A percentile compares a stretch with the other conserved stretches of the same genome.
Conservation (phyloP, 306 rosid genomes). For the Gastrolobium villosum region DNA sequence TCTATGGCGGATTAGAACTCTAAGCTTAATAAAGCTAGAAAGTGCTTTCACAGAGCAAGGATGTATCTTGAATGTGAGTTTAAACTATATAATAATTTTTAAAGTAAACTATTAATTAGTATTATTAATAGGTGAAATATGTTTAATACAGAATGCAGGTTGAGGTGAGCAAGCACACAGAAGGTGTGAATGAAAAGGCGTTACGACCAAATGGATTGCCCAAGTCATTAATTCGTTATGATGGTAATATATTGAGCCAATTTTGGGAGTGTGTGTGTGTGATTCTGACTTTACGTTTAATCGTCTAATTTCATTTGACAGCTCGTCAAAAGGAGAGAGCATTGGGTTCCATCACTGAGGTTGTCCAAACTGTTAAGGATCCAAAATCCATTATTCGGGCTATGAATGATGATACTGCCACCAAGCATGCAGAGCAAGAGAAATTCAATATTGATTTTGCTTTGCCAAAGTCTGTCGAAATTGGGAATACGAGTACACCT, state of each 20-base stretch:
- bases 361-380: constrained; percentile 81
- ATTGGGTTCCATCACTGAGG: constrained; percentile 81
- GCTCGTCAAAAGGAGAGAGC: constrained; percentile 95
- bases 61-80: constrained; percentile 7
- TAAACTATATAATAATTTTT: background rate
- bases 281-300: constrained; percentile 43
- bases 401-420: constrained; percentile 48
- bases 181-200: constrained; percentile 80
- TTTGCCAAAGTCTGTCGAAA: constrained; percentile 67
- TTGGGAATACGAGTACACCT: constrained; percentile 51
- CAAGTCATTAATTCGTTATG: constrained; percentile 83
- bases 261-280: constrained; percentile 10
- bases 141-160: constrained; percentile 93
- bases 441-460: constrained; percentile 59
- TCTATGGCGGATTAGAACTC: background rate
- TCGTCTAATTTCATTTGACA: constrained; percentile 56
- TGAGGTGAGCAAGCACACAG: constrained; percentile 93
- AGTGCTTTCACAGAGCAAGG: constrained; percentile 1
- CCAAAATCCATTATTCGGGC: constrained; percentile 60
- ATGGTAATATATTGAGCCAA: constrained; percentile 59
- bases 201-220: constrained; percentile 85
- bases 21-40: constrained; percentile 15
- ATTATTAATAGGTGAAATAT: constrained; percentile 10
- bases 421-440: constrained; percentile 65
- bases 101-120: background rate